Evolutionary conservation across 495 filamentous ascomycete species (phyloP).

Genomic region (Lasiosphaeris hirsuta): DNA sequence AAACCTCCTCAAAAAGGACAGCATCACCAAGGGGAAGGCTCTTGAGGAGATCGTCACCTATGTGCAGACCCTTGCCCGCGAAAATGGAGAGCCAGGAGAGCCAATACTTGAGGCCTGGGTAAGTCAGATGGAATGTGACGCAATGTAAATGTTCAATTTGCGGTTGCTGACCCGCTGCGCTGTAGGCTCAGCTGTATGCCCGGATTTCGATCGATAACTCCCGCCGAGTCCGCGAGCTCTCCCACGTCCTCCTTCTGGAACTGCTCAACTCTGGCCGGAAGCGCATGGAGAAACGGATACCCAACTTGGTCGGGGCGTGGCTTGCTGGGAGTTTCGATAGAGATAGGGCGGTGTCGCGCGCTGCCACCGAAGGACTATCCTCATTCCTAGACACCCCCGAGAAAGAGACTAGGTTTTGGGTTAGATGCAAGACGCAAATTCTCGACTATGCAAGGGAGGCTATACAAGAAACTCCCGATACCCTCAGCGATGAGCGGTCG

Average conservation of each 20-base stretch:
- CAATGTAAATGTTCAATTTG: not conserved
- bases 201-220: conserved; percentile 83
- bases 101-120: conserved; percentile 84
- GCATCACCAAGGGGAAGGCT: conserved; percentile 87
- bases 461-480: conserved; percentile 71
- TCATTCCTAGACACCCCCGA: conserved; percentile 73
- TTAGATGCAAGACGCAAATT: conserved; percentile 67
- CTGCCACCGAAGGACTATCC: conserved; percentile 70
- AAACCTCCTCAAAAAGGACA: conserved; percentile 88
- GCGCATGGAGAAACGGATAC: conserved; percentile 71
- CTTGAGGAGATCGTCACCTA: conserved; percentile 77
- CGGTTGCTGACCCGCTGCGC: not conserved
- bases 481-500: conserved; percentile 83
- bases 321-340: conserved; percentile 82
- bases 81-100: conserved; percentile 63
- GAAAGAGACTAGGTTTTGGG: conserved; percentile 73
- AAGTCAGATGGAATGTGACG: conserved; percentile 36
- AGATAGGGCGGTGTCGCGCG: conserved; percentile 67
- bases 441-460: conserved; percentile 78
- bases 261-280: conserved; percentile 71
- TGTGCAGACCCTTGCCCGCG: conserved; percentile 47
- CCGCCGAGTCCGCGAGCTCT: conserved; percentile 78
- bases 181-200: conserved; percentile 79
- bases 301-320: conserved; percentile 79
- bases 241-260: conserved; percentile 70